phyloP scores from a whole-genome alignment of 2,329 filamentous ascomycete genomes.

The Penicillium corylophilum region DNA sequence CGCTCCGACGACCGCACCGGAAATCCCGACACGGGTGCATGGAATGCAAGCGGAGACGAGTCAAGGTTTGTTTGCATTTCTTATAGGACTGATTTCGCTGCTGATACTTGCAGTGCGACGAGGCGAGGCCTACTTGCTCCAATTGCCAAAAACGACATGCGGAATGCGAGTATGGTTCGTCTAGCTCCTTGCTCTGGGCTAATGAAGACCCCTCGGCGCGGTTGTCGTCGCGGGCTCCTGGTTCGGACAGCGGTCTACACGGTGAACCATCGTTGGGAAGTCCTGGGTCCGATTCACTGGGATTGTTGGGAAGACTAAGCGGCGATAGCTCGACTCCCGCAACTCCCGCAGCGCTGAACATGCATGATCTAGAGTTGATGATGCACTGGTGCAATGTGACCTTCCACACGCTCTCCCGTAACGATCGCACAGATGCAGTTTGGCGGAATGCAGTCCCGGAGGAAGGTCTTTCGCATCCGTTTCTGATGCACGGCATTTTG shows the following conservation, averaged over 20 bases:
- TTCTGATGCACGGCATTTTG: constrained; percentile 39
- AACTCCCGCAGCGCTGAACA: constrained; percentile 37
- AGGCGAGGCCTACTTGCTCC: constrained; percentile 31
- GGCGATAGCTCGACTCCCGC: constrained; percentile 10
- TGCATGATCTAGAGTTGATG: constrained; percentile 47
- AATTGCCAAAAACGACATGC: constrained; percentile 34
- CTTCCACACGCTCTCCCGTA: constrained; percentile 29
- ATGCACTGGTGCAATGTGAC: constrained; percentile 41
- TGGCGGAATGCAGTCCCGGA: constrained; percentile 34
- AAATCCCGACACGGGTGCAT: constrained; percentile 38
- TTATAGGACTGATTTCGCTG: not conserved
- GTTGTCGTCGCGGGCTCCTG: constrained; percentile 17
- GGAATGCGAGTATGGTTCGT: constrained; percentile 34
- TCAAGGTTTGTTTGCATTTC: constrained; percentile 29
- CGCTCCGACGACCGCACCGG: constrained; percentile 35
- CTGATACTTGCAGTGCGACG: constrained; percentile 29
- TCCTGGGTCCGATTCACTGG: constrained; percentile 22
- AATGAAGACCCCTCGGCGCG: constrained; percentile 26
- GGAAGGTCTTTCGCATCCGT: constrained; percentile 35
- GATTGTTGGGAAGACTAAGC: constrained; percentile 24
- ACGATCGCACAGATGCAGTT: constrained; percentile 31
- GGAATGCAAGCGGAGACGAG: constrained; percentile 36
- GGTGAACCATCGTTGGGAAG: constrained; percentile 11
- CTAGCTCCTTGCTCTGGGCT: constrained; percentile 32
- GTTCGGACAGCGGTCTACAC: constrained; percentile 19